Conservation (phyloP, 345 rosid genomes). For the Citrus cavaleriei region DNA sequence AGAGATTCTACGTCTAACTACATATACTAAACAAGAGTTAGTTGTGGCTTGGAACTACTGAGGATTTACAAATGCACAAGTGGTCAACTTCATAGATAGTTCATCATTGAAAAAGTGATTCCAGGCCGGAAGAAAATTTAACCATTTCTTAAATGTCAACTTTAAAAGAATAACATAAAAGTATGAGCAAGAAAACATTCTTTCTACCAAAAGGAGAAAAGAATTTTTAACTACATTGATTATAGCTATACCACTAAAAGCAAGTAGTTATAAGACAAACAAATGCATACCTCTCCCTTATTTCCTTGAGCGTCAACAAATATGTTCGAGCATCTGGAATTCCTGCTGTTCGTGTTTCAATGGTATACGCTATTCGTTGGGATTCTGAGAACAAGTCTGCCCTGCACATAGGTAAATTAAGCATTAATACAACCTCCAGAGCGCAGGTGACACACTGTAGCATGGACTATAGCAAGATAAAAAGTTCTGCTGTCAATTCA, state of each 20-base stretch:
- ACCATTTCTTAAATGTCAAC: neutral
- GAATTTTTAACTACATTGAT: neutral
- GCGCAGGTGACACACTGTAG: neutral
- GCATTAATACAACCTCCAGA: neutral
- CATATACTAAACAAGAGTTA: neutral
- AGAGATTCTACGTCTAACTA: neutral
- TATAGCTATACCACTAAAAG: neutral
- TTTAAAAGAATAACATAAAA: neutral
- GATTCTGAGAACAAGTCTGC: constrained; percentile 84
- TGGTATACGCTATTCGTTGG: constrained; percentile 62
- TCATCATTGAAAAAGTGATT: neutral
- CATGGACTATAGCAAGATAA: neutral
- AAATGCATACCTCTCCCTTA: constrained; percentile 55
- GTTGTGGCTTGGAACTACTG: neutral
- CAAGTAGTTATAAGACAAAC: constrained; percentile 4
- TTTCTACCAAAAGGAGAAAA: neutral
- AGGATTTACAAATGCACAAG: neutral
- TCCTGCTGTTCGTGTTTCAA: constrained; percentile 57
- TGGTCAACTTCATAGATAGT: neutral
- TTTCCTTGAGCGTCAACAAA: constrained; percentile 68
- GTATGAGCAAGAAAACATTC: neutral
- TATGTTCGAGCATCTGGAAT: constrained; percentile 91
- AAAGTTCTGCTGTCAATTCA: neutral
- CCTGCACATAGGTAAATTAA: constrained; percentile 47
- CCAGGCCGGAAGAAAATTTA: neutral